Evolutionary conservation across 2,329 filamentous ascomycete genomes (phyloP).

Genomic region (Emericellopsis cladophorae): DNA sequence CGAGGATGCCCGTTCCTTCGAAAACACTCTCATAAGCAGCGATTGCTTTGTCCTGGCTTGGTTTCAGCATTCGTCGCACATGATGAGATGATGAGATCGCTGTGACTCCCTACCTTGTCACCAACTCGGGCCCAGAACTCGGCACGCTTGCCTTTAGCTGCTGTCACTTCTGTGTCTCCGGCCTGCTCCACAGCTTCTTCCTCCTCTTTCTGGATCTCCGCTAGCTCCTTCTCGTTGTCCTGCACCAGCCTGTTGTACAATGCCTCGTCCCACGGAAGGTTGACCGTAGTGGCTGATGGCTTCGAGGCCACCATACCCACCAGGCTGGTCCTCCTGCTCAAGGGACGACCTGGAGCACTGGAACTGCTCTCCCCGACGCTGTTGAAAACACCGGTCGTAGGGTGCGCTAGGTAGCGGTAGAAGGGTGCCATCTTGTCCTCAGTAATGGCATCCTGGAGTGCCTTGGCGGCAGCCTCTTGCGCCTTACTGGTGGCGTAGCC

Average conservation of each 20-base stretch:
- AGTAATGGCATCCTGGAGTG: constrained; percentile 68
- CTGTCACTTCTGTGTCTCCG: constrained; percentile 88
- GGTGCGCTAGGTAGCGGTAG: constrained; percentile 75
- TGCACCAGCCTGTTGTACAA: constrained; percentile 67
- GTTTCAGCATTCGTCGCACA: neutral
- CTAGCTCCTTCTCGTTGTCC: constrained; percentile 68
- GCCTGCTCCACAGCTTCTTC: constrained; percentile 93
- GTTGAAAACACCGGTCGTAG: constrained; percentile 72
- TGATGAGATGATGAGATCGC: neutral
- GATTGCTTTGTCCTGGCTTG: constrained; percentile 74
- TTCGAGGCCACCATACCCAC: constrained; percentile 66
- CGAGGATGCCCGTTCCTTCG: constrained; percentile 93
- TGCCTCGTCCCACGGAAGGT: constrained; percentile 81
- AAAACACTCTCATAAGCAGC: constrained; percentile 85
- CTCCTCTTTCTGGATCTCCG: constrained; percentile 69
- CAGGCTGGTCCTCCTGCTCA: constrained; percentile 55
- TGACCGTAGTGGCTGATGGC: constrained; percentile 49
- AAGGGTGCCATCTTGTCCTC: constrained; percentile 81
- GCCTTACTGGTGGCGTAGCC: constrained; percentile 52
- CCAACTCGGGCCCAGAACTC: constrained; percentile 94
- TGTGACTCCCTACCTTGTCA: constrained; percentile 59
- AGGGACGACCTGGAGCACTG: constrained; percentile 39
- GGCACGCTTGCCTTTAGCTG: constrained; percentile 84
- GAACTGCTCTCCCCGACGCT: constrained; percentile 50
- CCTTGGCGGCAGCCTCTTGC: constrained; percentile 61